phyloP scores from a whole-genome alignment of 2,329 filamentous ascomycete genomes.

The Apiospora aurea region DNA sequence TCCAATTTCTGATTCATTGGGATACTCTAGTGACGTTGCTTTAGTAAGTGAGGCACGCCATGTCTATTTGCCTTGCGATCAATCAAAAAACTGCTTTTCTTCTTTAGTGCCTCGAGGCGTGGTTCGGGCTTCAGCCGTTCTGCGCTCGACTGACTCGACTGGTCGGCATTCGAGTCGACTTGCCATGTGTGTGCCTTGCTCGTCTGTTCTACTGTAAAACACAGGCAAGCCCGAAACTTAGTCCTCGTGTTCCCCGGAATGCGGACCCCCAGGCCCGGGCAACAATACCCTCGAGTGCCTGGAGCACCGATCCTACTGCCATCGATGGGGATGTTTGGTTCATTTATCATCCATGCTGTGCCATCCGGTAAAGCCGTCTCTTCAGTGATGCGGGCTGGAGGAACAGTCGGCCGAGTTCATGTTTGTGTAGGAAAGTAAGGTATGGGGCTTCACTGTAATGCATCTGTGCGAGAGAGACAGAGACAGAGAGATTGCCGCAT shows the following conservation, averaged over 20 bases:
- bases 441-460: not conserved
- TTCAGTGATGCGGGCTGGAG: not conserved
- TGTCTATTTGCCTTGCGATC: not conserved
- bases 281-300: not conserved
- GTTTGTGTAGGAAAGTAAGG: not conserved
- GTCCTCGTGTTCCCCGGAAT: slow-evolving; percentile 17
- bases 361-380: slow-evolving; percentile 3
- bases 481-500: not conserved
- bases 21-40: not conserved
- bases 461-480: not conserved
- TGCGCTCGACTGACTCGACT: not conserved
- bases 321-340: slow-evolving; percentile 4
- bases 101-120: not conserved
- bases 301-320: not conserved
- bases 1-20: slow-evolving; percentile 19
- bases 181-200: slow-evolving; percentile 1
- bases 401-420: not conserved
- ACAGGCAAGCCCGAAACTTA: slow-evolving; percentile 8
- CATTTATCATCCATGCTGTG: not conserved
- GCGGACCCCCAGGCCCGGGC: not conserved
- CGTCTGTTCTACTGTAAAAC: slow-evolving; percentile 20
- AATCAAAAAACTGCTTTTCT: not conserved
- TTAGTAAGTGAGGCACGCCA: not conserved
- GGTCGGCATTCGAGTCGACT: slow-evolving; percentile 1
- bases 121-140: slow-evolving; percentile 4